Evolutionary conservation across 2,329 filamentous ascomycete species (phyloP).

Genomic region (Penicillium hesseltinei): DNA sequence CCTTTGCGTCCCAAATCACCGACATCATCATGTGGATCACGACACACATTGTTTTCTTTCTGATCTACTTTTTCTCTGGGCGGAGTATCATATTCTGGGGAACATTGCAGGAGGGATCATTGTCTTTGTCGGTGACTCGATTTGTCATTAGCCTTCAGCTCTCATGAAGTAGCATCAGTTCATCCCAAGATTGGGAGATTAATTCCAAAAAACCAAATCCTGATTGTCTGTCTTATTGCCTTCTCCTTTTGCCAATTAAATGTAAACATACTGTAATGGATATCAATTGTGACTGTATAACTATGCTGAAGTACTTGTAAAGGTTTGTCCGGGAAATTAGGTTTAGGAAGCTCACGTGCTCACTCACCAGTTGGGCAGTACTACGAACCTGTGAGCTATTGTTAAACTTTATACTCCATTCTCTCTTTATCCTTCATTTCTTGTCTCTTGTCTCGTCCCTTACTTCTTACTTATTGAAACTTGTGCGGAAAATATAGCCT

Average conservation of each 20-base stretch:
- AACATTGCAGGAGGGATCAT: not conserved
- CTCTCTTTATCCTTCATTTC: no score
- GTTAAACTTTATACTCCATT: no score
- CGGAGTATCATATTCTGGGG: not conserved
- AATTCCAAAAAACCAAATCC: not conserved
- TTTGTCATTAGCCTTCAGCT: not conserved
- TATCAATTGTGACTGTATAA: not conserved
- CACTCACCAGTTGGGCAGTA: no score
- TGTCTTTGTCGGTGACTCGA: not conserved
- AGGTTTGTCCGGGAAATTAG: not conserved
- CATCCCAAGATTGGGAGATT: not conserved
- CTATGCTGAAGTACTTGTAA: not conserved
- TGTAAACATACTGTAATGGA: no score
- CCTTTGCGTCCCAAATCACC: not conserved
- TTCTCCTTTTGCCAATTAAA: not conserved
- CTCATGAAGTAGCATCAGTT: not conserved
- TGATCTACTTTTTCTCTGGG: not conserved
- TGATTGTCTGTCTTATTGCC: not conserved
- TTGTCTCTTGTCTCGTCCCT: no score
- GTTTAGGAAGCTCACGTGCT: not conserved
- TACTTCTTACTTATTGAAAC: no score
- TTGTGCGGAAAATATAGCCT: no score
- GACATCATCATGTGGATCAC: not conserved
- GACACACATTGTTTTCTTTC: not conserved
- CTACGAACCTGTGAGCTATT: no score